Base-by-base conservation (phyloP, 495 filamentous ascomycete species). In the Trichoderma asperelloides region DNA sequence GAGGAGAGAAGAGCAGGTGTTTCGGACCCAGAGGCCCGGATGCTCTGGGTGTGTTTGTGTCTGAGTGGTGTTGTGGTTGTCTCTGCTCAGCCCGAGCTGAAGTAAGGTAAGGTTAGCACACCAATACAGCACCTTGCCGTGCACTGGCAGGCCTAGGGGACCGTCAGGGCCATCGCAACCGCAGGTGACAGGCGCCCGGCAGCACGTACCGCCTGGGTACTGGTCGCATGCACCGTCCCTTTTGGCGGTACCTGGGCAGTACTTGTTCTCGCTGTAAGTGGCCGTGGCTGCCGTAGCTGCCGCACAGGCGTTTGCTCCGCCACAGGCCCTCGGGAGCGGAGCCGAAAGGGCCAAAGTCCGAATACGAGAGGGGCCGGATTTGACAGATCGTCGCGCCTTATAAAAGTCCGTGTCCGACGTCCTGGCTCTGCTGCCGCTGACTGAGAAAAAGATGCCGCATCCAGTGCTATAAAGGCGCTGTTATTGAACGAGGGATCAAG, bases 281-380 rank as follows among this genome's bases (percentile, higher is more conserved):
- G 55, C 55, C 55, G 55, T 60, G 55, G 55, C 55, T 60, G 55
- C 55, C 55, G 55, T 60, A 60, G 55, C 55, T 60, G 55, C 55
- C 55, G 55, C 55, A 28, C 55, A 60, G 55, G 55, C 27, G 30
- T 3, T 18, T 60, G 55, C 55, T 60, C 55, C 55, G 55, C 55
- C 55, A 60, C 55, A 33, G 16, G 28, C 11, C 55, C 55, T 60
- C 55, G 55, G 55, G 27, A 60, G 27, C 55, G 23, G 55, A 60
- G 55, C 51, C 51, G 51, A 60, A 28, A 60, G 51, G 51, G 2
- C 25, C 51, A 16, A 51, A 30, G 51, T 60, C 51, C 51, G 51
- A 60, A 60, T 60, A 60, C 51, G 51, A 60, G 51, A 30, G 16
- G 47, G 47, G 47, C 9, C 21, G 47, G 23, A 18, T 8, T 21